A percentile compares a stretch with the other conserved stretches of the same genome.
Evolutionary conservation across 2,329 filamentous ascomycete genomes (phyloP).

Genomic region (Lachnellula arida): DNA sequence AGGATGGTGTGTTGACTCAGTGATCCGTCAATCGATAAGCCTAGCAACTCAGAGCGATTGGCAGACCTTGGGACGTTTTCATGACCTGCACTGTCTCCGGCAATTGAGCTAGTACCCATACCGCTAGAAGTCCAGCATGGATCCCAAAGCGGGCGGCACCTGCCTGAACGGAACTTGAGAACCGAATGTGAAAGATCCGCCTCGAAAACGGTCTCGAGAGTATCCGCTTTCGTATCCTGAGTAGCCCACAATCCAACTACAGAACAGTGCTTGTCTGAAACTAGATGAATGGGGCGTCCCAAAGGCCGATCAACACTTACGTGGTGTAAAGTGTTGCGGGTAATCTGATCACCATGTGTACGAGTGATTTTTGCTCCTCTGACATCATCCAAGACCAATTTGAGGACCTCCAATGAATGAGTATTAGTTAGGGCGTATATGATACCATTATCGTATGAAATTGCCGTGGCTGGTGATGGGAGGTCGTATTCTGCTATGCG

Average conservation of each 20-base stretch:
- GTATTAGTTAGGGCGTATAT: slow-evolving; percentile 46
- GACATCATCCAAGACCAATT: slow-evolving; percentile 27
- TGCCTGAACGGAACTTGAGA: slow-evolving; percentile 49
- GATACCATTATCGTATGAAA: slow-evolving; percentile 45
- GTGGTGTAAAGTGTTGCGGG: slow-evolving; percentile 29
- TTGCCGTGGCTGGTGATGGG: slow-evolving; percentile 47
- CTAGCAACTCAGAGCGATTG: slow-evolving; percentile 47
- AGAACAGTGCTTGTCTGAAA: slow-evolving; percentile 30
- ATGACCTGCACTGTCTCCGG: not conserved
- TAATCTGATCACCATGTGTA: slow-evolving; percentile 30
- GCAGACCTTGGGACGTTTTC: not conserved
- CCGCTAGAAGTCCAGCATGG: slow-evolving; percentile 11
- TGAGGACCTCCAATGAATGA: slow-evolving; percentile 54
- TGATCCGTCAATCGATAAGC: slow-evolving; percentile 64
- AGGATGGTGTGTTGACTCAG: slow-evolving; percentile 67
- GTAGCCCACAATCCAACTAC: slow-evolving; percentile 30
- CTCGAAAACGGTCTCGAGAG: slow-evolving; percentile 44
- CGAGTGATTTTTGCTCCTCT: slow-evolving; percentile 24
- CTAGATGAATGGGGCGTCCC: slow-evolving; percentile 23
- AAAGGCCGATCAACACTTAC: slow-evolving; percentile 6
- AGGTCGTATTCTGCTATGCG: slow-evolving; percentile 43
- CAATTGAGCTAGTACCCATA: slow-evolving; percentile 38
- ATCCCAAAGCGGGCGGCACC: slow-evolving; percentile 39
- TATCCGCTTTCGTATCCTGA: slow-evolving; percentile 25
- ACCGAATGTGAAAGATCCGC: slow-evolving; percentile 53